Percentiles rank a stretch among this genome's conserved stretches.
Conservation (phyloP, 2,329 filamentous ascomycete species). For the Rhytidhysteron rufulum region DNA sequence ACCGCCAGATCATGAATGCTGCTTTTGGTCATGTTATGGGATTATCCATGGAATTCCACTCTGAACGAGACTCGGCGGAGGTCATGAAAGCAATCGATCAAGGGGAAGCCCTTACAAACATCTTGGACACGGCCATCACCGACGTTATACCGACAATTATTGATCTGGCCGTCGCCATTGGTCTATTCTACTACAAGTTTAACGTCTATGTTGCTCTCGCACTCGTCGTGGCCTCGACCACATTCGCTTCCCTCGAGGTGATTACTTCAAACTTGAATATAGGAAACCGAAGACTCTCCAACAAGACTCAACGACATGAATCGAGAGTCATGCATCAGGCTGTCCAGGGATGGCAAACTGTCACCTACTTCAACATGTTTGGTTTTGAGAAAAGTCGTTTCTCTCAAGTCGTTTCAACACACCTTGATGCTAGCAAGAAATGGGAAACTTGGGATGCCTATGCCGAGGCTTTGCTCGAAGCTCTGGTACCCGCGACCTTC, state of each 20-base stretch:
- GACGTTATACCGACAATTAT: slow-evolving; percentile 55
- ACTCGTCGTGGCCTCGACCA: slow-evolving; percentile 15
- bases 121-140: slow-evolving; percentile 56
- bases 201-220: slow-evolving; percentile 43
- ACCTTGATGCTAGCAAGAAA: too few species aligned
- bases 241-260: slow-evolving; percentile 32
- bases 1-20: too few species aligned
- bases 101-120: slow-evolving; percentile 52
- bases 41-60: slow-evolving; percentile 65
- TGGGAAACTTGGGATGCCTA: too few species aligned
- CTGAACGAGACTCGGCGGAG: slow-evolving; percentile 58
- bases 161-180: slow-evolving; percentile 59
- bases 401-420: too few species aligned
- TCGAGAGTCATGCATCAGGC: slow-evolving; percentile 51
- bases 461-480: too few species aligned
- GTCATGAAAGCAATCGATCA: slow-evolving; percentile 59
- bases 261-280: slow-evolving; percentile 40
- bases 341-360: slow-evolving; percentile 54
- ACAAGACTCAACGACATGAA: slow-evolving; percentile 41
- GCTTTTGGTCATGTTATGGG: slow-evolving; percentile 63
- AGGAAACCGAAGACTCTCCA: slow-evolving; percentile 34
- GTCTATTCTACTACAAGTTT: slow-evolving; percentile 57
- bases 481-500: too few species aligned
- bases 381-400: slow-evolving; percentile 47
- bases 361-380: slow-evolving; percentile 53